Evolutionary conservation across 768 basidiomycete species (phyloP), one percentile per base, ranked within the genome.

Genomic region (Collybia nuda): DNA sequence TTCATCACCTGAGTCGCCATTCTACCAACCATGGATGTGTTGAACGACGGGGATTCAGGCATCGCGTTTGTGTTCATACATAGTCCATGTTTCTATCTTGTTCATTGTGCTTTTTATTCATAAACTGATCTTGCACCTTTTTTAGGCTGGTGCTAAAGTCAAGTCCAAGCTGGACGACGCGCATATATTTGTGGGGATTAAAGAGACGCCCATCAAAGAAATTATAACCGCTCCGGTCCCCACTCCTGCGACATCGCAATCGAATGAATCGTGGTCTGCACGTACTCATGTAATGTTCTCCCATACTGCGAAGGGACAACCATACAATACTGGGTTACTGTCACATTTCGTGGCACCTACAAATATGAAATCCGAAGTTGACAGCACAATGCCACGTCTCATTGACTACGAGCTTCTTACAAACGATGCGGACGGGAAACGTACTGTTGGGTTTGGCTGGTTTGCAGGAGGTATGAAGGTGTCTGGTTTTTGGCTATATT

Each of bases 281-380:
- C 80, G 88, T 26, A 93, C 86, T 0, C 86, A 94, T 58, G 67
- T 95, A 48, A 93, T 94, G 85, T 96, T 97, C 77, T 93, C 89
- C 24, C 93, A 95, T 63, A 95, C 93, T 0, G 80, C 82, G 48
- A 96, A 95, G 66, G 90, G 89, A 0, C 90, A 96, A 66, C 66
- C 74, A 5, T 95, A 95, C 68, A 97, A 96, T 59, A 90, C 86
- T 62, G 80, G 85, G 0, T 70, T 97, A 0, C 75, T 97, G 2
- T 74, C 85, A 0, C 74, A 77, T 45, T 92, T 89, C 64, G 67
- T 87, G 6, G 67, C 63, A 2, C 55, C 53, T 15, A 46, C 52
- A 6, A 50, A 47, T 32, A 32, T 2, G 36, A 53, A 7, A 28
- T 14, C 23, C 52, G 14, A 26, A 46, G 32, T 32, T 14, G 14